phyloP scores from a whole-genome alignment of 257 asterid species.

The Solanum acaule region DNA sequence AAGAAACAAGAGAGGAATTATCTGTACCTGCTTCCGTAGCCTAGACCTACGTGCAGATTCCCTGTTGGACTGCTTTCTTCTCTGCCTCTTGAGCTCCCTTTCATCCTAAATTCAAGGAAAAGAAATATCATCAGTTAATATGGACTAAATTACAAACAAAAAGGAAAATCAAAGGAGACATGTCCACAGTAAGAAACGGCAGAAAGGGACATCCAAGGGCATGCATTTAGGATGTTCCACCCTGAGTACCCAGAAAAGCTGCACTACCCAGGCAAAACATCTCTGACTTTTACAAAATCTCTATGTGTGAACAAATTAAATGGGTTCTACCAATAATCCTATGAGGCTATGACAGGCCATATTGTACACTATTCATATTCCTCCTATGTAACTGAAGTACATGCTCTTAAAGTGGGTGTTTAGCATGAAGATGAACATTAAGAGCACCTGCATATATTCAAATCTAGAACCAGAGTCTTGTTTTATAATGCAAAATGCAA shows the following conservation, averaged over 20 bases:
- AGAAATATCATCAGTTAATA: not conserved
- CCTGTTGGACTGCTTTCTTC: constrained; percentile 79
- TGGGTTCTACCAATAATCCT: not conserved
- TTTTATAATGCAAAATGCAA: not conserved
- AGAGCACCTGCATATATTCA: not conserved
- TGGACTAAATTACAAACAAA: not conserved
- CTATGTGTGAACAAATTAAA: not conserved
- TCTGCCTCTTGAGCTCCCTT: constrained; percentile 80
- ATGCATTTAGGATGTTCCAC: not conserved
- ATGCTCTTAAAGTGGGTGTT: not conserved
- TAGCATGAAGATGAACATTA: not conserved
- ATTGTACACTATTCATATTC: not conserved
- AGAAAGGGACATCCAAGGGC: not conserved
- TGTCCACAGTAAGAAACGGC: not conserved
- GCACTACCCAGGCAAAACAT: not conserved
- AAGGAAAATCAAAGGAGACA: not conserved
- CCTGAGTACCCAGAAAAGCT: not conserved
- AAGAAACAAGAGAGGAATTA: not conserved
- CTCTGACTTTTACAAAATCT: not conserved
- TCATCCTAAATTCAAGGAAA: constrained; percentile 48
- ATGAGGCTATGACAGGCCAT: not conserved
- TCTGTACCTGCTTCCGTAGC: constrained; percentile 70
- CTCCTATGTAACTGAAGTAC: not conserved
- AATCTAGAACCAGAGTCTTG: not conserved
- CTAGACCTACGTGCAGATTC: constrained; percentile 89